These are phyloP conservation scores for Apophysomyces variabilis DNA, from an alignment of 371 early-diverging fungal genomes.

Conservation along the genomic window DNA sequence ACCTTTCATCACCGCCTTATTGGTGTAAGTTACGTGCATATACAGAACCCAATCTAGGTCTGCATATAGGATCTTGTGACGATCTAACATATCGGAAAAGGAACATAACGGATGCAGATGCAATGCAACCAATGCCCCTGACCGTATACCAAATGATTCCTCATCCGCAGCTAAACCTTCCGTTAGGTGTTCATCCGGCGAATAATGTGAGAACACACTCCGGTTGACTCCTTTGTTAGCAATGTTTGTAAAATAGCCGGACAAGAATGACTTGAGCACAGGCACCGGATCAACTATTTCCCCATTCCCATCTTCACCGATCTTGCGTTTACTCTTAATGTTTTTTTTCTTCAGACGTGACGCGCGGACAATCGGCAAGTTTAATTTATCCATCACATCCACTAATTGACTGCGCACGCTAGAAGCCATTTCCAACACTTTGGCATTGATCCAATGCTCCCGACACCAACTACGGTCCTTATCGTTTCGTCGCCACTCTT, in stretches of 20 bases:
- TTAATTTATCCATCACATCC: slow-evolving; percentile 84
- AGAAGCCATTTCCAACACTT: slow-evolving; percentile 83
- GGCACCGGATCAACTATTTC: slow-evolving; percentile 51
- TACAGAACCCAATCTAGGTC: slow-evolving; percentile 85
- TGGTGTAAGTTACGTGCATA: slow-evolving; percentile 69
- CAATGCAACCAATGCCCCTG: slow-evolving; percentile 62
- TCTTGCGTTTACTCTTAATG: slow-evolving; percentile 19
- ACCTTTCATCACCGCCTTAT: slow-evolving; percentile 68
- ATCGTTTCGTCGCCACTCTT: slow-evolving; percentile 82
- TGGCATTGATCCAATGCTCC: slow-evolving; percentile 87
- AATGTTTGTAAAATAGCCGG: slow-evolving; percentile 77
- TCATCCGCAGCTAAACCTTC: slow-evolving; percentile 24
- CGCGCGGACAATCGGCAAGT: slow-evolving; percentile 59
- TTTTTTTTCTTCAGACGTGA: slow-evolving; percentile 28
- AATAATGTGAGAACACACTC: slow-evolving; percentile 76
- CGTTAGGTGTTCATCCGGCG: slow-evolving; percentile 48
- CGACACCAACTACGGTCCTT: slow-evolving; percentile 85
- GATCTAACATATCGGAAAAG: slow-evolving; percentile 53
- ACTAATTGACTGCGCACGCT: slow-evolving; percentile 90
- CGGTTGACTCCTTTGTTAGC: slow-evolving; percentile 75
- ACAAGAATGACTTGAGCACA: slow-evolving; percentile 70
- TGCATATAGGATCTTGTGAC: slow-evolving; percentile 38
- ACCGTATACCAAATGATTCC: slow-evolving; percentile 20
- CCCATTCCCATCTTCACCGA: slow-evolving; percentile 26
- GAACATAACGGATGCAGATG: slow-evolving; percentile 70